Base-by-base conservation (phyloP, 441 rosid genomes). In the Adansonia grandidieri region DNA sequence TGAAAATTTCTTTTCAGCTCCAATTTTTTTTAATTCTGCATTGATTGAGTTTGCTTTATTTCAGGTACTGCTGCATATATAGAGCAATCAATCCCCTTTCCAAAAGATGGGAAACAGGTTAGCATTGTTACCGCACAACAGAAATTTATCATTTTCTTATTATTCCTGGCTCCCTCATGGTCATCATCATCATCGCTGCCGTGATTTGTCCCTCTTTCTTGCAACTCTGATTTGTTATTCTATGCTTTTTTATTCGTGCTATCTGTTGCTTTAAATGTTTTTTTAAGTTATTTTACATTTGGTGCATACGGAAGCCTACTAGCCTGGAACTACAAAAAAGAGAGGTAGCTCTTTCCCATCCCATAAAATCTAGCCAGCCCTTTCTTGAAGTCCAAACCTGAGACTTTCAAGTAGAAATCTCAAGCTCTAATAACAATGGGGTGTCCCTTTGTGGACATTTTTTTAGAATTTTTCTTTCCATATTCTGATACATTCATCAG, bases 41-140 rank as follows among this genome's bases (percentile, higher is more conserved):
- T 42, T 19, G 40, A 24, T 63, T 51, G 19, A 75, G 40, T 76
- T 75, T 79, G 75, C 78, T 75, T 80, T 63, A 24, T 78, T 87
- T 80, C 80, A 93, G 98, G 97, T 80, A 92, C 93, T 50, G 88
- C 82, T 68, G 98, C 95, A 42, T 95, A 87, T 62, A 71, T 93
- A 78, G 96, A 92, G 79, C 97, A 95, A 81, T 92, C 97, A 6
- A 77, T 4, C 69, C 98, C 98, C 40, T 95, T 60, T 87, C 98
- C 98, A 11, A 81, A 88, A 81, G 98, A 95, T 77, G 97, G 98
- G 77, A 95, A 91, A 85, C 98, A 88, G 97, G 97, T 93, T 40
- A 76, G 79, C 72, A 11, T 66, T 73, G 51, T 54, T 54, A 37
- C 50, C 50, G 9, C 1, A 47, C 45, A 28, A 32, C 63, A 32